Conservation (phyloP, 1,284 basidiomycete genomes). For the Fereydounia khargensis region DNA sequence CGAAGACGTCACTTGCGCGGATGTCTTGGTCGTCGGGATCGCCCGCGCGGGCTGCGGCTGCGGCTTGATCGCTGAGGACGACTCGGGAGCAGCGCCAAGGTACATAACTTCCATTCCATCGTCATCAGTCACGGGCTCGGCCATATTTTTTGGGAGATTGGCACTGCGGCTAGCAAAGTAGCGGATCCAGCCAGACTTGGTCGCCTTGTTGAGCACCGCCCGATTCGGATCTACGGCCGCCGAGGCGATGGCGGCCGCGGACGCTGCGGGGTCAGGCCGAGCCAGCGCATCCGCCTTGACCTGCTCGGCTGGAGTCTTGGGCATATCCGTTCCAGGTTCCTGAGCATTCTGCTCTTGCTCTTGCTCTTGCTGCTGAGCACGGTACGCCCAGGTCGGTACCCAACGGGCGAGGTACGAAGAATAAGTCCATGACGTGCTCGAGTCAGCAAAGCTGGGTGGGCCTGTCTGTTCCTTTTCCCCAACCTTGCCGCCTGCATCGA, state of each 20-base stretch:
- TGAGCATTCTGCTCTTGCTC: neutral
- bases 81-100: too few relatives aligned
- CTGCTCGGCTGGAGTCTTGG: slow-evolving; percentile 46
- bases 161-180: slow-evolving; percentile 42
- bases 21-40: too few relatives aligned
- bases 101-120: slow-evolving; percentile 51
- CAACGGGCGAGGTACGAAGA: slow-evolving; percentile 38
- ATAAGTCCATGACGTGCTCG: slow-evolving; percentile 27
- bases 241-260: slow-evolving; percentile 10
- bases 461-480: slow-evolving; percentile 3
- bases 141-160: slow-evolving; percentile 8
- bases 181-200: slow-evolving; percentile 39
- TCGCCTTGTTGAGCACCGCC: slow-evolving; percentile 41
- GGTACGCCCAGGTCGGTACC: slow-evolving; percentile 34
- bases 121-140: slow-evolving; percentile 12
- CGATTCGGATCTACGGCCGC: slow-evolving; percentile 21
- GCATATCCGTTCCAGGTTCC: neutral
- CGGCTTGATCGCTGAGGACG: too few relatives aligned
- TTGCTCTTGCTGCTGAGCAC: slow-evolving; percentile 13
- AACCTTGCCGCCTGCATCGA: neutral
- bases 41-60: too few relatives aligned
- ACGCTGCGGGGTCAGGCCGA: slow-evolving; percentile 5
- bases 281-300: slow-evolving; percentile 50
- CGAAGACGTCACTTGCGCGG: too few relatives aligned
- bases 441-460: neutral